A percentile compares a stretch with the other conserved stretches of the same genome.
Conservation (phyloP, 192 early-diverging fungal genomes). For the Coemansia aciculifera region DNA sequence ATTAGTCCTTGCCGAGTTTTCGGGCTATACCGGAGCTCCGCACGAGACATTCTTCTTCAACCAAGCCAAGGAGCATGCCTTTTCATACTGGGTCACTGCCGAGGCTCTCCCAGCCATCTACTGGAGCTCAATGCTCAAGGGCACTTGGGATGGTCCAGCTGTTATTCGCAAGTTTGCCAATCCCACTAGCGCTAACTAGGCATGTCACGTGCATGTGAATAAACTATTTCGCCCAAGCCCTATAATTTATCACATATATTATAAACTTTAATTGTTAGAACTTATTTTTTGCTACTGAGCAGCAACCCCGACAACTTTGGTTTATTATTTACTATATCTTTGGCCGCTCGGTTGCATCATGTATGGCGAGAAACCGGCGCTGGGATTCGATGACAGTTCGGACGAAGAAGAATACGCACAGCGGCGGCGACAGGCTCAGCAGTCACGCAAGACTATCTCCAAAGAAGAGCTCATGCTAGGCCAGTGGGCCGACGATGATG, state of each 20-base stretch:
- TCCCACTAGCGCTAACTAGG: conserved; percentile 36
- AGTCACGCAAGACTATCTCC: conserved; percentile 4
- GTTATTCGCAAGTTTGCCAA: conserved; percentile 62
- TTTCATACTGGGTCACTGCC: conserved; percentile 73
- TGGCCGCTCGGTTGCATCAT: neutral
- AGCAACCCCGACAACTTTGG: neutral
- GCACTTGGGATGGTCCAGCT: conserved; percentile 73
- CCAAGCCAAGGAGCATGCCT: conserved; percentile 70
- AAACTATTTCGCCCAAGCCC: neutral
- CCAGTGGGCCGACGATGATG: conserved; percentile 34
- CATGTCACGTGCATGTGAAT: neutral
- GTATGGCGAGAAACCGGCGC: conserved; percentile 13
- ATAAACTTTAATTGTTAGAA: neutral
- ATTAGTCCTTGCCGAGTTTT: conserved; percentile 86
- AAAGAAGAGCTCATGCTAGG: conserved; percentile 46
- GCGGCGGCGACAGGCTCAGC: neutral
- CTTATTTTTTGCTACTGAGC: neutral
- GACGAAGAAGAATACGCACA: conserved; percentile 20
- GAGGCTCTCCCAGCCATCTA: conserved; percentile 78
- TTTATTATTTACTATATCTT: neutral
- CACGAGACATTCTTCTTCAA: conserved; percentile 84
- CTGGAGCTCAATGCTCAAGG: conserved; percentile 80
- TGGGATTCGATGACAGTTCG: conserved; percentile 37
- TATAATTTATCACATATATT: neutral
- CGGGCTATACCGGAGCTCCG: conserved; percentile 69